Evolutionary conservation across 257 asterid species (phyloP), one percentile per base, ranked within the genome.

Genomic region (Gentiana dahurica): DNA sequence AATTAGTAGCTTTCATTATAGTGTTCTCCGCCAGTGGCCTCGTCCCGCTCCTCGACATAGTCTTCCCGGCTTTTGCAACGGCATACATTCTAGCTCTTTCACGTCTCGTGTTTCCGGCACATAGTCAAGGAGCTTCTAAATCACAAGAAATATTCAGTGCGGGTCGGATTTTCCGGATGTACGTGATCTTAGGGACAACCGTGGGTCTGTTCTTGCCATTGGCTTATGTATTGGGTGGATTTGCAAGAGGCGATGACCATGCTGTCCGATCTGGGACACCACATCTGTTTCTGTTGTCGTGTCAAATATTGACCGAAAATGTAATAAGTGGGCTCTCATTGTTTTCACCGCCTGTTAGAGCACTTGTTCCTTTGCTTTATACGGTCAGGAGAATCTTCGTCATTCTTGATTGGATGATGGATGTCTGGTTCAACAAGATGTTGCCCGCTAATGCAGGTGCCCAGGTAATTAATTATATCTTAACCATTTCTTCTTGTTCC

Each of bases 171-270:
- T 86, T 84, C 37, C 65, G 96, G 10, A 0, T 55, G 11, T 87
- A 87, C 8, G 81, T 87, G 48, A 51, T 91, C 4, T 50, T 65
- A 12, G 96, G 96, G 15, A 87, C 95, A 0, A 71, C 80, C 0
- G 71, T 82, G 0, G 98, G 96, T 2, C 47, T 87, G 61, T 87
- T 91, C 67, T 47, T 91, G 67, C 96, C 98, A 3, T 59, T 87
- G 73, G 98, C 98, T 8, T 91, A 85, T 64, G 95, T 83, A 8
- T 63, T 91, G 57, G 98, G 98, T 12, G 96, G 96, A 2, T 87
- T 87, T 65, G 98, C 96, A 0, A 68, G 96, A 32, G 98, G 94
- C 0, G 98, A 91, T 67, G 89, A 91, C 8, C 89, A 83, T 36
- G 98, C 92, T 0, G 92, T 91, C 0, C 73, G 86, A 10, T 91